Conservation (phyloP, 129 eudicot species). For the Flaveria trinervia region DNA sequence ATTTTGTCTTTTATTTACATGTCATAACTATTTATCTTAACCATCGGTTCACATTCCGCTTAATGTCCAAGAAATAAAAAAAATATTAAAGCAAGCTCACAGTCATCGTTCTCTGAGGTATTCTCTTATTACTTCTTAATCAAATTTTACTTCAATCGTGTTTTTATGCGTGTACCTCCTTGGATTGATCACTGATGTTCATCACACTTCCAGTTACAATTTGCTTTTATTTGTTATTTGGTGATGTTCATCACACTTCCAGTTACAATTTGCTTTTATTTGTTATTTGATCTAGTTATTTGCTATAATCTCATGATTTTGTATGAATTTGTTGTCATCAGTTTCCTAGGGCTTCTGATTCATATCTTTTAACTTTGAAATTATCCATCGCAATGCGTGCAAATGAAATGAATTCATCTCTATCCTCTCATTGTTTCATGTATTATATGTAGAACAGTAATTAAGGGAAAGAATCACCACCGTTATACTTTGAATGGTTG, state of each 20-base stretch:
- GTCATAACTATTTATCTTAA: too few species aligned
- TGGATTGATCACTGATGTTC: background rate
- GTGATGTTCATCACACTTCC: conserved; percentile 15
- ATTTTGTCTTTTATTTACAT: too few species aligned
- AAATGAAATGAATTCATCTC: background rate
- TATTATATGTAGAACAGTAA: background rate
- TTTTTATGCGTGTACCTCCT: conserved; percentile 4
- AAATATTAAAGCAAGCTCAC: background rate
- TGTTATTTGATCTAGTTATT: background rate
- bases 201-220: conserved; percentile 2
- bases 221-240: background rate
- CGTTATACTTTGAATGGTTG: background rate
- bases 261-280: background rate
- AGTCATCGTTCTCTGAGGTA: conserved; percentile 25
- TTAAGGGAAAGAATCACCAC: background rate
- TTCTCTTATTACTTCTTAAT: background rate
- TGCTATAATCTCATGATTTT: background rate
- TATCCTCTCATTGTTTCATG: background rate
- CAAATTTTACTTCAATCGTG: conserved; percentile 7
- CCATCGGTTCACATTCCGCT: background rate
- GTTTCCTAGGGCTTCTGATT: conserved; percentile 25
- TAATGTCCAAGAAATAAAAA: background rate
- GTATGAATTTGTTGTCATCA: conserved; percentile 1
- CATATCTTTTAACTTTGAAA: background rate
- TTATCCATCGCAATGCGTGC: background rate